Evolutionary conservation across 345 rosid genomes (phyloP), one percentile per base, ranked within the genome.

Genomic region (Kernera saxatilis): DNA sequence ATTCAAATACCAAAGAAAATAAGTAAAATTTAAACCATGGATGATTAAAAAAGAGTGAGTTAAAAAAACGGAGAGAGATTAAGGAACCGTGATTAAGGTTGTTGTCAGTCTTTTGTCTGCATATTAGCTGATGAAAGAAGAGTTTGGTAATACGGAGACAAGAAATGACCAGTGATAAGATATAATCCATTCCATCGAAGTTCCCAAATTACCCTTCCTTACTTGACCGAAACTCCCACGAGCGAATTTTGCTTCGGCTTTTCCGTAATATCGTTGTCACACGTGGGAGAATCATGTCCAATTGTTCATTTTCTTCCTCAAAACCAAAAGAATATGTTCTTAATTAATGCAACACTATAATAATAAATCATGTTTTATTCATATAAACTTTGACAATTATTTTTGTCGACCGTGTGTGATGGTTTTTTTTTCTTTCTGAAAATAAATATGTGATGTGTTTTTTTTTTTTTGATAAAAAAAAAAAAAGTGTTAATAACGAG

Each of bases 131-230:
- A 29, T 30, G 21, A 39, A 39, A 14, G 8, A 45, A 23, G 39
- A 61, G 74, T 75, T 76, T 52, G 50, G 60, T 69, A 27, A 61
- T 55, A 27, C 2, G 76, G 79, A 58, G 80, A 77, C 80, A 71
- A 44, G 72, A 77, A 11, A 40, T 59, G 69, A 61, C 63, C 9
- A 48, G 22, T 39, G 44, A 11, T 36, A 1, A 4, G n/a, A n/a
- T n/a, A 55, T 22, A 4, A 63, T 8, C 19, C 32, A 21, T 1
- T 40, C 6, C 1, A 5, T 0, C 0, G 0, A 36, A 39, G 6
- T 58, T 39, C 12, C 68, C 14, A 58, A 40, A 33, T 30, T 59
- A 50, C 49, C 69, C 40, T 65, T 73, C 4, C 73, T 57, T 69
- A 21, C 37, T 69, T 69, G 73, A 69, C 66, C 49, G 4, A 33